phyloP scores from a whole-genome alignment of 1,284 basidiomycete species.

The Peniophora sp. region DNA sequence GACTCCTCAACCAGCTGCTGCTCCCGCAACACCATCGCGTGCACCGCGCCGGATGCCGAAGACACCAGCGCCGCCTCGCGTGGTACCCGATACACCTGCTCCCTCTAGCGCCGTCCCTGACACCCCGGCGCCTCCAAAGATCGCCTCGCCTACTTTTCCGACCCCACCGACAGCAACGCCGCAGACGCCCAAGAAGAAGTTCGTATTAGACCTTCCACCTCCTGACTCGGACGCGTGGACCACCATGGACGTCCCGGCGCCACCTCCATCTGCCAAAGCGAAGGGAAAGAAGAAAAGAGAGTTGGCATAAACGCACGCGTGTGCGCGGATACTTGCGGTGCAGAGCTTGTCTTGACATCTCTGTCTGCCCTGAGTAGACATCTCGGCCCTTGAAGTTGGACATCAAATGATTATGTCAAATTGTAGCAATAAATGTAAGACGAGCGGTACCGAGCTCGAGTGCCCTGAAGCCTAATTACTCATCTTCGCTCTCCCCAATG shows the following conservation, averaged over 20 bases:
- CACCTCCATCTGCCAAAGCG: too few relatives aligned
- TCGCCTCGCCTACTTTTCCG: neutral
- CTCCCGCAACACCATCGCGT: neutral
- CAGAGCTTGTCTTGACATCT: too few relatives aligned
- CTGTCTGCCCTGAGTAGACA: too few relatives aligned
- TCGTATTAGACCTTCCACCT: constrained; percentile 31
- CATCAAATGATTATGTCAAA: too few relatives aligned
- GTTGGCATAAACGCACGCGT: too few relatives aligned
- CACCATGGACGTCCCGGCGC: constrained; percentile 28
- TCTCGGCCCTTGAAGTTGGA: too few relatives aligned
- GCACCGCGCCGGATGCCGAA: neutral
- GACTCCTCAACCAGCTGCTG: neutral
- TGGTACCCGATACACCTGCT: neutral
- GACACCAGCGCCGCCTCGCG: neutral
- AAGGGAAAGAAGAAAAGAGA: too few relatives aligned
- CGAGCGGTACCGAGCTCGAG: too few relatives aligned
- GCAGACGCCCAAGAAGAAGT: constrained; percentile 1
- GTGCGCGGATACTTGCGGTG: too few relatives aligned
- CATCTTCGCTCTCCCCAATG: too few relatives aligned
- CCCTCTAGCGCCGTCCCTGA: neutral
- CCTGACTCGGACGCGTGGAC: constrained; percentile 44
- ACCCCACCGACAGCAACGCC: neutral
- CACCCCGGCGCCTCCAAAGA: constrained; percentile 1
- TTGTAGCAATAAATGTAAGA: too few relatives aligned
- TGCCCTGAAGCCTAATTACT: too few relatives aligned